These are phyloP conservation scores for Globisporangium ultimum DNA, from an alignment of 352 stramenopile species.

Conservation along the genomic window DNA sequence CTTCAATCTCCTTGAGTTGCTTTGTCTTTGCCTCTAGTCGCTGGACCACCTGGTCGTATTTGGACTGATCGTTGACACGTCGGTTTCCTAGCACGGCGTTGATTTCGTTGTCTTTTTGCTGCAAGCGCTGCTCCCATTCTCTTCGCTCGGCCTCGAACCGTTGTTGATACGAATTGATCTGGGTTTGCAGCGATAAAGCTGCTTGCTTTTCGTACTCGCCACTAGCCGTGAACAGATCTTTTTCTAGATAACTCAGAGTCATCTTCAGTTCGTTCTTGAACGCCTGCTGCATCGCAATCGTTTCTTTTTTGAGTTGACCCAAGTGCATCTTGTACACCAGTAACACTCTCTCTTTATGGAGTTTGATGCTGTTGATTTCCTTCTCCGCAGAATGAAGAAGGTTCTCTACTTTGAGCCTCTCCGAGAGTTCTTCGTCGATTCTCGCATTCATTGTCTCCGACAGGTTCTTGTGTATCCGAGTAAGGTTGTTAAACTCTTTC, in stretches of 20 bases:
- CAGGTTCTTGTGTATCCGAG: conserved; percentile 67
- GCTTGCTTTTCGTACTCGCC: conserved; percentile 24
- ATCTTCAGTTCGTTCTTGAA: conserved; percentile 32
- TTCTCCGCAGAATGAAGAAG: conserved; percentile 20
- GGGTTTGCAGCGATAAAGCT: conserved; percentile 17
- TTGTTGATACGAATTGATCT: conserved; percentile 19
- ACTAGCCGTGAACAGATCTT: conserved; percentile 22
- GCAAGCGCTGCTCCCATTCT: conserved; percentile 36
- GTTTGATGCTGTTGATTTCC: conserved; percentile 15
- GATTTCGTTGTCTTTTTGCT: conserved; percentile 56
- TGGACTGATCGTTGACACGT: conserved; percentile 52
- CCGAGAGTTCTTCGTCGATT: conserved; percentile 29
- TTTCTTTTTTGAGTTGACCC: conserved; percentile 24
- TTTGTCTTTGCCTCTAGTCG: conserved; percentile 37
- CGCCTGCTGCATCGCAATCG: conserved; percentile 25
- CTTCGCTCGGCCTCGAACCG: conserved; percentile 36
- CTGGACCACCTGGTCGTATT: conserved; percentile 43
- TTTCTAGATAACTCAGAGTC: conserved; percentile 25
- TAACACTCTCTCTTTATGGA: conserved; percentile 24
- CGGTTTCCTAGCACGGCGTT: conserved; percentile 31
- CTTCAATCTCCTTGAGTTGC: conserved; percentile 31
- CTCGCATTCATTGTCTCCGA: conserved; percentile 41
- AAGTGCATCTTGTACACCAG: conserved; percentile 27
- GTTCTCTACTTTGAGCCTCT: conserved; percentile 21
- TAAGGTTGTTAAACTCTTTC: conserved; percentile 61